Percentiles rank a stretch among this genome's conserved stretches.
These are phyloP conservation scores for Aspergillus steynii DNA, from an alignment of 495 filamentous ascomycete genomes.

Conservation along the genomic window DNA sequence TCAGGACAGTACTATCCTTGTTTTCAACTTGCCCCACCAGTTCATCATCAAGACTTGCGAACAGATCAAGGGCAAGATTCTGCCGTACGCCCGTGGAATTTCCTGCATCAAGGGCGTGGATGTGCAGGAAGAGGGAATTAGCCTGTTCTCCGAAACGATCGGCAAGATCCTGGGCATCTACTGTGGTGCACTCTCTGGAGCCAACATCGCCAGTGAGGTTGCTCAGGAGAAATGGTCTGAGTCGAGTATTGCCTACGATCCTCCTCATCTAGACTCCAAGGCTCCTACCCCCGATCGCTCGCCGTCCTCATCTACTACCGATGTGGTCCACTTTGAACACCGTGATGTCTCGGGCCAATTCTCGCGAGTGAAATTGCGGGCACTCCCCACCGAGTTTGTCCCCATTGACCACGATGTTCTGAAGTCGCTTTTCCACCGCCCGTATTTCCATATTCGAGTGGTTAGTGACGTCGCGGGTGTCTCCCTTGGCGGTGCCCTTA, in stretches of 20 bases:
- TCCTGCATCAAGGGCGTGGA: conserved; percentile 98
- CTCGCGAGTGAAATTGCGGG: conserved; percentile 64
- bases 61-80: conserved; percentile 80
- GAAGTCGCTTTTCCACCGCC: conserved; percentile 86
- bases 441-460: conserved; percentile 95
- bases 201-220: conserved; percentile 96
- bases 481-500: conserved; percentile 91
- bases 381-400: conserved; percentile 77
- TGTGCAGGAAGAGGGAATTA: conserved; percentile 77
- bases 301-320: conserved; percentile 55
- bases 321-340: conserved; percentile 63
- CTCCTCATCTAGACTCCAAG: conserved; percentile 78
- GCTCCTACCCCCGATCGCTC: conserved; percentile 63
- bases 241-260: conserved; percentile 95
- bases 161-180: conserved; percentile 89
- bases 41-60: conserved; percentile 89
- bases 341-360: conserved; percentile 62
- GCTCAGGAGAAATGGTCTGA: conserved; percentile 94
- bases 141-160: conserved; percentile 93
- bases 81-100: conserved; percentile 89
- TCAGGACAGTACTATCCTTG: conserved; percentile 77
- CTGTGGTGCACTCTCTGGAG: conserved; percentile 92
- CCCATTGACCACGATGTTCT: conserved; percentile 77
- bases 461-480: conserved; percentile 93
- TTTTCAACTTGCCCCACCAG: conserved; percentile 98